Conservation (phyloP, 2,329 filamentous ascomycete genomes). For the Esteya vermicola region DNA sequence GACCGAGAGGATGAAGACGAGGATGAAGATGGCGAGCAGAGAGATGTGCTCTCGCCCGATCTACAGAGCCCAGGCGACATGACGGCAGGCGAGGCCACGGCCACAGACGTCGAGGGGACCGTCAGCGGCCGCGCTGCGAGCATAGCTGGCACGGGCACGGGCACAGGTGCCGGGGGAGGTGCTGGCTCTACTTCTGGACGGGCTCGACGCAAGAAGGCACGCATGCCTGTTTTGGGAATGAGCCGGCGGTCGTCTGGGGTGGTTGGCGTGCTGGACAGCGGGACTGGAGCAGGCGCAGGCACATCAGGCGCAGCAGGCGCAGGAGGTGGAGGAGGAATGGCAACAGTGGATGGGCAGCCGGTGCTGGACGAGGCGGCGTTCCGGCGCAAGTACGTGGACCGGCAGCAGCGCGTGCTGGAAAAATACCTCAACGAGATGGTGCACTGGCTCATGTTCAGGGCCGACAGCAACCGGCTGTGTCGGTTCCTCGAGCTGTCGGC, state of each 20-base stretch:
- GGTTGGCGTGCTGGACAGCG: conserved; percentile 29
- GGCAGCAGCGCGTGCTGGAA: conserved; percentile 74
- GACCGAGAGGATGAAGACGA: too few species aligned
- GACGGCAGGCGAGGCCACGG: conserved; percentile 48
- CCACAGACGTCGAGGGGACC: conserved; percentile 51
- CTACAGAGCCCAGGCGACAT: too few species aligned
- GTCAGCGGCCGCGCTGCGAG: conserved; percentile 9
- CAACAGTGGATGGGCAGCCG: conserved; percentile 16
- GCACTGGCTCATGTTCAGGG: conserved; percentile 88
- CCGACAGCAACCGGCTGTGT: conserved; percentile 89
- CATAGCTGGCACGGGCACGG: too few species aligned
- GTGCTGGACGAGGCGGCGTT: conserved; percentile 41
- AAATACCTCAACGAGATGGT: conserved; percentile 89
- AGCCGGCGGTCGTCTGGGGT: conserved; percentile 38
- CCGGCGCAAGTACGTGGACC: conserved; percentile 56
- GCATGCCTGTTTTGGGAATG: conserved; percentile 34
- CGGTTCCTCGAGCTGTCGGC: conserved; percentile 93
- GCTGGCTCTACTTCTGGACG: too few species aligned
- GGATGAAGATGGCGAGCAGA: too few species aligned
- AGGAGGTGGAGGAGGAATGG: too few species aligned
- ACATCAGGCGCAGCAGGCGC: too few species aligned
- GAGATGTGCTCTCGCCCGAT: too few species aligned
- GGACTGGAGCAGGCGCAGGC: too few species aligned
- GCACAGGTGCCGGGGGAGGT: too few species aligned
- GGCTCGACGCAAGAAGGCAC: conserved; percentile 32